Percentiles rank a stretch among this genome's conserved stretches.
Conservation (phyloP, 306 rosid genomes). For the Vigna mungo region DNA sequence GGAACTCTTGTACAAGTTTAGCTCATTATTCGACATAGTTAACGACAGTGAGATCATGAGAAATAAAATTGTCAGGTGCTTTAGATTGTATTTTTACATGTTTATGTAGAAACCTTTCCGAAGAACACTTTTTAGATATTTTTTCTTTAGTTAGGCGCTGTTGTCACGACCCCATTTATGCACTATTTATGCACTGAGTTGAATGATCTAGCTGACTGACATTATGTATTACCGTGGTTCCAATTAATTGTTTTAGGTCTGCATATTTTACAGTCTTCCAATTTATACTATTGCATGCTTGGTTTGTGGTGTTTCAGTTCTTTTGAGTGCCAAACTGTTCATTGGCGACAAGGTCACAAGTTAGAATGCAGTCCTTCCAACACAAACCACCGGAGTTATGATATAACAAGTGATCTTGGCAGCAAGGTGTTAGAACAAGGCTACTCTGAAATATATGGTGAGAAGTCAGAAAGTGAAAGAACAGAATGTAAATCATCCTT, state of each 20-base stretch:
- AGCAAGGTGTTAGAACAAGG: conserved; percentile 52
- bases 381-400: conserved; percentile 34
- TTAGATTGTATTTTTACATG: background rate
- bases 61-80: background rate
- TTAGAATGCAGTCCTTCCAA: conserved; percentile 75
- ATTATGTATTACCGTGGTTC: conserved; percentile 16
- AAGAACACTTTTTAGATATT: background rate
- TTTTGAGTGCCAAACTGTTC: conserved; percentile 83
- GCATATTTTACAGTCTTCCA: background rate
- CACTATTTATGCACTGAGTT: background rate
- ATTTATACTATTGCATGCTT: background rate
- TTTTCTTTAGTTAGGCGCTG: background rate
- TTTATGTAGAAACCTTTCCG: background rate
- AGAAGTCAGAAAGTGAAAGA: conserved; percentile 43
- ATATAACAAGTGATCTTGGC: conserved; percentile 44
- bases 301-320: conserved; percentile 66
- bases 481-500: conserved; percentile 28
- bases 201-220: conserved; percentile 30
- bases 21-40: background rate
- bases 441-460: conserved; percentile 38
- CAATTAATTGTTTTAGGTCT: conserved; percentile 18
- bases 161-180: background rate
- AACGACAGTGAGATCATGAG: background rate
- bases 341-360: conserved; percentile 97
- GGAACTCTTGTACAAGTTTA: background rate